Conservation (phyloP, 148 eudicot species). For the Heliosperma pusillum region DNA sequence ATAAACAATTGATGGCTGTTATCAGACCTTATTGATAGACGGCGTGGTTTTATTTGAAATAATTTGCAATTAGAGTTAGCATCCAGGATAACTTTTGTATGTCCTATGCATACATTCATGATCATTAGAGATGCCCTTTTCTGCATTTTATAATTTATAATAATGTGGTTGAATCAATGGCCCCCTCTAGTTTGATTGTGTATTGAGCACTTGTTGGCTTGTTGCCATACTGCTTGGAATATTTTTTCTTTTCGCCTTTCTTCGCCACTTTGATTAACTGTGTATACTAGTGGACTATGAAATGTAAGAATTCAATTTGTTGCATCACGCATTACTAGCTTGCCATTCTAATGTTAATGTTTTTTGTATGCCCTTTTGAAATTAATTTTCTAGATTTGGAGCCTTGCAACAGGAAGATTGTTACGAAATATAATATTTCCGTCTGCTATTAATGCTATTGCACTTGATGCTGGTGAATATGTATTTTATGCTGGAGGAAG, state of each 20-base stretch:
- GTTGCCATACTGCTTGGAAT: neutral
- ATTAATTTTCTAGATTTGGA: conserved; percentile 59
- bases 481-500: conserved; percentile 92
- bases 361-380: neutral
- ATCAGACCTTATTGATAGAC: neutral
- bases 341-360: conserved; percentile 9
- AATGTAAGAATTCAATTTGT: neutral
- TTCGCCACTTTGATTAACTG: neutral
- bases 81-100: neutral
- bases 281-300: conserved; percentile 5
- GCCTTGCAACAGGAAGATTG: conserved; percentile 60
- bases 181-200: neutral
- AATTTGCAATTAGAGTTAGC: neutral
- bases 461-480: conserved; percentile 83
- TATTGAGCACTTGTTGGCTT: neutral
- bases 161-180: neutral
- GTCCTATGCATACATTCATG: neutral
- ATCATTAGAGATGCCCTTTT: neutral
- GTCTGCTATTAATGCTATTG: conserved; percentile 67
- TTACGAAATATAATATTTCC: conserved; percentile 73
- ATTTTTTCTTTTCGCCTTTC: neutral
- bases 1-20: neutral
- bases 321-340: neutral
- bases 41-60: neutral
- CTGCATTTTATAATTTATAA: neutral